Evolutionary conservation across 768 basidiomycete genomes (phyloP), one percentile per base, ranked within the genome.

Genomic region (Serendipita indica): DNA sequence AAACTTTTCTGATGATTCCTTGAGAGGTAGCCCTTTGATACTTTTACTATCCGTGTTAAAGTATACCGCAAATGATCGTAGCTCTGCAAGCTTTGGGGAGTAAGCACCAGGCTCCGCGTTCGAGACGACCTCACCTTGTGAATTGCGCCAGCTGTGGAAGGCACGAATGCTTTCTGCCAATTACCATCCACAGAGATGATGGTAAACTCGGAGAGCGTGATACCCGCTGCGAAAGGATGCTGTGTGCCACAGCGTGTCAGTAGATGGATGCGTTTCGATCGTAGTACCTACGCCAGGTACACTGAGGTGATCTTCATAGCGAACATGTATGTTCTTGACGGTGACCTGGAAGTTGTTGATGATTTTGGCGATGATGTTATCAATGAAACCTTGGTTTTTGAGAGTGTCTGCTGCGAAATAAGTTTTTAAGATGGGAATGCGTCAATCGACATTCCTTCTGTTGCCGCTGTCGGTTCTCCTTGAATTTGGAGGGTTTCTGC

Each of bases 341-440:
- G 90, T 92, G 25, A 98, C 81, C 72, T 99, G 96, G 25, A 98
- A 70, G 67, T 99, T 99, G 72, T 98, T 94, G 63, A 98, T 81
- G 60, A 98, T 79, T 68, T 94, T 96, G 43, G 84, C 78, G 39
- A 85, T 81, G 46, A 98, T 72, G 16, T 90, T 89, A 41, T 86
- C 78, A 65, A 88, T 73, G 61, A 94, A 78, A 5, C 87, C 85
- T 71, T 92, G 86, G n/a, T 85, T 81, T 66, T 89, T 83, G n/a
- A 77, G 69, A 3, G 81, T 75, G 54, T 81, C 72, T 61, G 30
- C 22, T 7, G 32, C 10, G 25, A 46, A 10, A 27, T 46, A 20
- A 7, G 49, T 10, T 20, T 13, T 16, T 28, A 30, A 13, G 10
- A 22, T 30, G 30, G 32, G 22, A 33, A 22, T 54, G 16, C 10